A percentile compares a stretch with the other conserved stretches of the same genome.
These are phyloP conservation scores for Acarospora socialis DNA, from an alignment of 2,329 filamentous ascomycete species.

Conservation along the genomic window DNA sequence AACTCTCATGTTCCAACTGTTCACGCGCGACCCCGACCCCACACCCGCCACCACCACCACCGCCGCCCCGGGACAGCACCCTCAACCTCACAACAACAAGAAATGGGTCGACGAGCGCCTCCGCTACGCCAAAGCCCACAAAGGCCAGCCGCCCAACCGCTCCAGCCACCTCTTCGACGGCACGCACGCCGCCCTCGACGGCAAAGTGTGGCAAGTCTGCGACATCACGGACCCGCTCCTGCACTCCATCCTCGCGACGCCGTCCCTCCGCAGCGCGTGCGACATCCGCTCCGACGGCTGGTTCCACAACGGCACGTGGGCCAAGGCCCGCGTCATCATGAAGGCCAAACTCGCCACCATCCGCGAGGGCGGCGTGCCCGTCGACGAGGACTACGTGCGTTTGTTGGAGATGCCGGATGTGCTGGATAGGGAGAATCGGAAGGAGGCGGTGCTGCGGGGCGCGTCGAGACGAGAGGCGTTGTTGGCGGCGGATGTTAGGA, in stretches of 20 bases:
- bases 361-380: conserved; percentile 24
- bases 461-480: background rate
- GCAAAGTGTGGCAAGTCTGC: conserved; percentile 88
- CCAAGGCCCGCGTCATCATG: conserved; percentile 76
- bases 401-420: conserved; percentile 25
- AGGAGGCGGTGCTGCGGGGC: background rate
- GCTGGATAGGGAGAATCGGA: conserved; percentile 4
- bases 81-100: conserved; percentile 11
- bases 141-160: conserved; percentile 11
- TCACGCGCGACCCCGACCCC: background rate
- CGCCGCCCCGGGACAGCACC: conserved; percentile 8
- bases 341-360: conserved; percentile 67
- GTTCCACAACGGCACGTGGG: conserved; percentile 68
- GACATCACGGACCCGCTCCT: conserved; percentile 77
- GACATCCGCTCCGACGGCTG: conserved; percentile 60
- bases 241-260: conserved; percentile 47
- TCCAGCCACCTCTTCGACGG: conserved; percentile 73
- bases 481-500: background rate
- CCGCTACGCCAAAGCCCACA: background rate
- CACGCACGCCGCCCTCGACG: conserved; percentile 56
- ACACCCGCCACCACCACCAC: conserved; percentile 8
- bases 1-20: conserved; percentile 70
- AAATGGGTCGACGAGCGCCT: background rate
- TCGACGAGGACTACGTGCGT: conserved; percentile 23
- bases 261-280: conserved; percentile 32